Conservation (phyloP, 495 filamentous ascomycete species). For the Penicillium manginii region DNA sequence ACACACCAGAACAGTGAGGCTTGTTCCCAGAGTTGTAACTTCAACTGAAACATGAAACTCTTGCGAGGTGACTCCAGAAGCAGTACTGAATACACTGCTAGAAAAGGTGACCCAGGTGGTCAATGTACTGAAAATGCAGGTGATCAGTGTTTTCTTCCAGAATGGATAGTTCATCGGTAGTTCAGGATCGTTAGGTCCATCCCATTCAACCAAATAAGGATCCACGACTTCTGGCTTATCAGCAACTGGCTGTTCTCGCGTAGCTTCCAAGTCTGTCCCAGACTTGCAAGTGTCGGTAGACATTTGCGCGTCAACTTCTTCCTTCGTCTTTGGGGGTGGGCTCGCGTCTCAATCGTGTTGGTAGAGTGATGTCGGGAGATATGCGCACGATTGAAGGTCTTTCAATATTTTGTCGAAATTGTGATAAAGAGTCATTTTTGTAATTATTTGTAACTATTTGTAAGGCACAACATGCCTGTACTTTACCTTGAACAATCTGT, state of each 20-base stretch:
- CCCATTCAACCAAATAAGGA: constrained; percentile 2
- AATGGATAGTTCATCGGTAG: constrained; percentile 63
- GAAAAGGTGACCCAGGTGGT: constrained; percentile 55
- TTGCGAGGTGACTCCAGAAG: constrained; percentile 37
- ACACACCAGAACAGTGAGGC: constrained; percentile 45
- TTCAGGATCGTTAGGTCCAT: constrained; percentile 47
- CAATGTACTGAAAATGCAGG: constrained; percentile 54
- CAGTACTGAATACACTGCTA: constrained; percentile 51
- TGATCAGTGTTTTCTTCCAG: constrained; percentile 62
- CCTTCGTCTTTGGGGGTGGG: background rate
- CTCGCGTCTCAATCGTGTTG: background rate
- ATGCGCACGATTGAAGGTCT: background rate
- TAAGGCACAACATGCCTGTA: background rate
- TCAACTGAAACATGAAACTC: constrained; percentile 46
- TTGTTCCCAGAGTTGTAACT: constrained; percentile 51
- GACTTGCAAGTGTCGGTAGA: background rate
- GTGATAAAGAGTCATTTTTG: background rate
- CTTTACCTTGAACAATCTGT: too few relatives aligned
- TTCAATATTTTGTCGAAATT: background rate
- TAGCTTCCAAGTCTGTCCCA: background rate
- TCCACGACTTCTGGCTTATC: background rate
- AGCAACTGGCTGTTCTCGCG: background rate
- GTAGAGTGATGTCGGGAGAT: background rate
- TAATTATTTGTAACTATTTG: background rate
- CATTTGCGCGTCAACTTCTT: background rate